These are phyloP conservation scores for Mycena crocata DNA, from an alignment of 768 basidiomycete species.

Conservation along the genomic window DNA sequence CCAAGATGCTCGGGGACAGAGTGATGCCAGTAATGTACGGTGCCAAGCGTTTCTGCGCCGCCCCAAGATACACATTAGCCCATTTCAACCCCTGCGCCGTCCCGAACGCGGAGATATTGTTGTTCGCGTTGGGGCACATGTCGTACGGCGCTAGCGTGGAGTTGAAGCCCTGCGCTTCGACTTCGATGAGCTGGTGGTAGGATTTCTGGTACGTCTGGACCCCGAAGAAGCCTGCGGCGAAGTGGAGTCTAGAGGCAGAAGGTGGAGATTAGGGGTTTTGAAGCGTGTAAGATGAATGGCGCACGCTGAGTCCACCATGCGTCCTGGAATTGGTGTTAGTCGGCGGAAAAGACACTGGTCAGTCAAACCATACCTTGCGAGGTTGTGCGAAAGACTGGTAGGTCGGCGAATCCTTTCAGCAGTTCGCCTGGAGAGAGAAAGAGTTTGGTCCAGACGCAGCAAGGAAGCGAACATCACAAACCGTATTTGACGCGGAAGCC, in stretches of 20 bases:
- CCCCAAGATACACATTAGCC: slow-evolving; percentile 68
- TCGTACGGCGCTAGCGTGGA: slow-evolving; percentile 74
- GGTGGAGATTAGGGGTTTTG: too few species aligned
- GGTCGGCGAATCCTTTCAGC: slow-evolving; percentile 54
- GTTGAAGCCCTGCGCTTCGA: slow-evolving; percentile 69
- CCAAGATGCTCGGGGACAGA: slow-evolving; percentile 63
- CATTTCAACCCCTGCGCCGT: slow-evolving; percentile 62
- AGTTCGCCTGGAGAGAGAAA: slow-evolving; percentile 41
- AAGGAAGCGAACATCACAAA: slow-evolving; percentile 51
- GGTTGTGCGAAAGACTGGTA: slow-evolving; percentile 75
- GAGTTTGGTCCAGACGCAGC: background rate
- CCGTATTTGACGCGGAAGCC: slow-evolving; percentile 75
- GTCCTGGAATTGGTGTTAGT: slow-evolving; percentile 46
- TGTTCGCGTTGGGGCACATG: slow-evolving; percentile 68
- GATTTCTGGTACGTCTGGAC: slow-evolving; percentile 59
- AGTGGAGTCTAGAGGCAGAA: slow-evolving; percentile 48
- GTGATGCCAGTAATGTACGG: slow-evolving; percentile 61
- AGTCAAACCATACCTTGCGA: slow-evolving; percentile 54
- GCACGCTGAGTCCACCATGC: slow-evolving; percentile 63
- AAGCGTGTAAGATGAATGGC: slow-evolving; percentile 22
- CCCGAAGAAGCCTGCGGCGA: slow-evolving; percentile 70
- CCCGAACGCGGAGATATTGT: slow-evolving; percentile 57
- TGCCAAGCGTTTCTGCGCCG: slow-evolving; percentile 65
- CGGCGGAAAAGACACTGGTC: background rate
- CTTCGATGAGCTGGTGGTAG: slow-evolving; percentile 70